Evolutionary conservation across 1,284 basidiomycete genomes (phyloP), one percentile per base, ranked within the genome.

Genomic region (Agaricales sp.): DNA sequence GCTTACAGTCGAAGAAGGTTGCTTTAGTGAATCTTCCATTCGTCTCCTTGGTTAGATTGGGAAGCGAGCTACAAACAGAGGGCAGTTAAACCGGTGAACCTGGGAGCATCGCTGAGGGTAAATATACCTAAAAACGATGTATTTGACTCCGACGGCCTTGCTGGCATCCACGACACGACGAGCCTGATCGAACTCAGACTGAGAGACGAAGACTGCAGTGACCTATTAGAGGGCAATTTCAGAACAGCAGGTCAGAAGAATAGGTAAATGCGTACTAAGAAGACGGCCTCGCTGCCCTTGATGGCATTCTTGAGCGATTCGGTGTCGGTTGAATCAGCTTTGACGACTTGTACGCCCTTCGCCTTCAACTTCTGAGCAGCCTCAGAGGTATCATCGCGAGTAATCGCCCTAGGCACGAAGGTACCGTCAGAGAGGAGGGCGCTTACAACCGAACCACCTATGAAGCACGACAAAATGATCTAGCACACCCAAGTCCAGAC

Each of bases 161-260:
- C 64, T 61, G 2, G 66, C 70, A 46, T 73, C 67, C n/a, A 67
- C 58, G 23, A 72, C 50, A 47, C 64, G 63, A 55, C 59, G 64
- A 12, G 69, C 69, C n/a, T n/a, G n/a, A n/a, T n/a, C n/a, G 3
- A 55, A 41, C 52, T 69, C 65, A 20, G 16, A 37, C 54, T 56
- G 1, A 52, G 46, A 3, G 45, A 46, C n/a, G n/a, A n/a, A 24
- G 55, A 53, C 3, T 50, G 52, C 2, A 53, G 47, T 20, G 53
- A 59, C 45, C 59, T 58, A 11, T 55, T 59, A 47, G 58, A 58
- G 47, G 2, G 56, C 62, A 39, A 64, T 52, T 61, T 59, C 23
- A 6, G 2, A 21, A 3, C 2, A 4, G 8, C 19, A 14, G 24
- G n/a, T 13, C 13, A 23, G 16, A 37, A 37, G 12, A 37, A 12